Base-by-base conservation (phyloP, 2,329 filamentous ascomycete species). In the Claviceps lovelessii region DNA sequence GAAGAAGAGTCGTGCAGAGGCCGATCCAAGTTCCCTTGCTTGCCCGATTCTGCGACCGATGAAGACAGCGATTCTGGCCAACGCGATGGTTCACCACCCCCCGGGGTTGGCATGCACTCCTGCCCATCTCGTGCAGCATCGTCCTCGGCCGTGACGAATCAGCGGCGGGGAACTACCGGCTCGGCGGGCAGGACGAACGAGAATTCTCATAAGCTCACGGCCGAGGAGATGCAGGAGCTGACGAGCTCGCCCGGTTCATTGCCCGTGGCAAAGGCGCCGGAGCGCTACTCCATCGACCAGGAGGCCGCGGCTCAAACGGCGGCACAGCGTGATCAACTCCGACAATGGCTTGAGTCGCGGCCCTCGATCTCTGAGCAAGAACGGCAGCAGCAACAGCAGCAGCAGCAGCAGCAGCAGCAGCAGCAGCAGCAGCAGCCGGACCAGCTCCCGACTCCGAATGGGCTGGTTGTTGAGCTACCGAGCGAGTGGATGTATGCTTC, bases 141-240 rank as follows among this genome's bases (percentile, higher is more conserved):
- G 49, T 58, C 48, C 49, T 52, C 35, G 28, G 28, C 47, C 31
- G 49, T 46, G 10, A 61, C 58, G 46, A n/a, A 28, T 9, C 51
- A 23, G 17, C 60, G 62, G 10, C 59, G 64, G 41, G 63, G 63
- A 49, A 63, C 63, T 28, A 68, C 63, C 57, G 65, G 61, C 44
- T 61, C 67, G 35, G 61, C 65, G 51, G 65, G 61, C 55, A 67
- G 63, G 55, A 60, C 62, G 5, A 65, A 69, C 46, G 75, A 74
- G 57, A 73, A 69, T 50, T 67, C 81, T 49, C 73, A 77, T 54
- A 75, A 78, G 42, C 70, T 84, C 31, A 81, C 80, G 0, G 77
- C 77, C 8, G 76, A 72, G 42, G 77, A 81, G 61, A 81, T 84
- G 63, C 75, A 80, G 53, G 76, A 79, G 56, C 67, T 84, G 56